Conservation (phyloP, 2,329 filamentous ascomycete species). For the Aureobasidium musti region DNA sequence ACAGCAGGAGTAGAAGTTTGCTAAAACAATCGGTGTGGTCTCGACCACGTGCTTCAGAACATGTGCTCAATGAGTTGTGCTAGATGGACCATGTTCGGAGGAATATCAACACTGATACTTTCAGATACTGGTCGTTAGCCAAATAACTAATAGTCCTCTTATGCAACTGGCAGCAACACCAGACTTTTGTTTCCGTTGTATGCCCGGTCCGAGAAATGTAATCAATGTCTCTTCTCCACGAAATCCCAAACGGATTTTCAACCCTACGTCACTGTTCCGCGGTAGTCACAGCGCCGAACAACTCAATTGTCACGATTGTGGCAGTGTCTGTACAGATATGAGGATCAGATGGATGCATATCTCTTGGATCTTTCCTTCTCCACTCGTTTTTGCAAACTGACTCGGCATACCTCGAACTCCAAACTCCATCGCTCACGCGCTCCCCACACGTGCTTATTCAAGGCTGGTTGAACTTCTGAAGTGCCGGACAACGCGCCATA, state of each 20-base stretch:
- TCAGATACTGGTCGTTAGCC: not conserved
- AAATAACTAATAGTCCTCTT: not conserved
- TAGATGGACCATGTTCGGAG: not conserved
- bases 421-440: not conserved
- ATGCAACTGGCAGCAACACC: not conserved
- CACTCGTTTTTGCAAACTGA: too few species aligned
- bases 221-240: slow-evolving; percentile 20
- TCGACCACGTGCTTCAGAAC: not conserved
- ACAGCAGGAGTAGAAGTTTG: not conserved
- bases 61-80: not conserved
- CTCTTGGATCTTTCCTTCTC: not conserved
- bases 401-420: not conserved
- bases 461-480: not conserved
- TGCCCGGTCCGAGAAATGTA: not conserved
- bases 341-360: not conserved
- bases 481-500: not conserved
- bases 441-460: not conserved
- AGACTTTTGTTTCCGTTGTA: not conserved
- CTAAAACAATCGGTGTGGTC: not conserved
- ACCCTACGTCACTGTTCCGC: slow-evolving; percentile 13
- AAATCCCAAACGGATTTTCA: not conserved
- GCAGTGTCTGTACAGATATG: slow-evolving; percentile 11
- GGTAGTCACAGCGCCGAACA: slow-evolving; percentile 2
- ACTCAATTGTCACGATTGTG: slow-evolving; percentile 14
- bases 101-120: not conserved